Conservation (phyloP, 805 yeast species). For the Nakazawaea laoshanensis region DNA sequence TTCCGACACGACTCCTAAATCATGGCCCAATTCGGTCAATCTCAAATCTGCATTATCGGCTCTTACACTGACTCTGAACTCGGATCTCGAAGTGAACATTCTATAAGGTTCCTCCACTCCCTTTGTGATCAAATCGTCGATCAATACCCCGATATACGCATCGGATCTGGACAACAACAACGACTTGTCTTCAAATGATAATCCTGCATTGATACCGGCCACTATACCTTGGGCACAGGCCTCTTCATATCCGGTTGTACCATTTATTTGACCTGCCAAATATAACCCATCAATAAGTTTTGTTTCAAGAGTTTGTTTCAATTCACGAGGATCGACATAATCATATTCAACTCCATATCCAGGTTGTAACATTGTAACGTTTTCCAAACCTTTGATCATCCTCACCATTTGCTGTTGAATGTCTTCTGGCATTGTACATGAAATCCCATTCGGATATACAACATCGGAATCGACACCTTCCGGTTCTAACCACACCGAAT, state of each 20-base stretch:
- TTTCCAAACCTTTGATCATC: constrained; percentile 82
- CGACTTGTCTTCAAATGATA: constrained; percentile 22
- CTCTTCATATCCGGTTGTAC: constrained; percentile 98
- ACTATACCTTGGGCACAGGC: constrained; percentile 96
- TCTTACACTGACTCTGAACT: constrained; percentile 81
- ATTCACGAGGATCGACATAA: constrained; percentile 88
- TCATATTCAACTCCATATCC: constrained; percentile 99
- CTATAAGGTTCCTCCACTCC: constrained; percentile 97
- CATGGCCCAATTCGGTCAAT: constrained; percentile 60
- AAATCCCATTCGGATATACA: constrained; percentile 95
- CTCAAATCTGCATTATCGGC: constrained; percentile 92
- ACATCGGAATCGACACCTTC: constrained; percentile 84
- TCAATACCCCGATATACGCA: constrained; percentile 86
- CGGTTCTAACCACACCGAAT: constrained; percentile 92
- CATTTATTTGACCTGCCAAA: constrained; percentile 96
- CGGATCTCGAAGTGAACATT: constrained; percentile 96
- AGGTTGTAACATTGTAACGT: constrained; percentile 83
- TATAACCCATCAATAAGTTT: constrained; percentile 69
- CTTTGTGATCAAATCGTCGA: constrained; percentile 89
- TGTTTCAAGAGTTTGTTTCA: constrained; percentile 71
- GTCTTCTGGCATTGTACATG: constrained; percentile 94
- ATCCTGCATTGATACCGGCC: constrained; percentile 94
- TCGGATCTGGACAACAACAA: constrained; percentile 64
- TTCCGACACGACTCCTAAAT: constrained; percentile 58
- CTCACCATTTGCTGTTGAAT: constrained; percentile 69